Base-by-base conservation (phyloP, 2,329 filamentous ascomycete species). In the Rutstroemia sydowiana region DNA sequence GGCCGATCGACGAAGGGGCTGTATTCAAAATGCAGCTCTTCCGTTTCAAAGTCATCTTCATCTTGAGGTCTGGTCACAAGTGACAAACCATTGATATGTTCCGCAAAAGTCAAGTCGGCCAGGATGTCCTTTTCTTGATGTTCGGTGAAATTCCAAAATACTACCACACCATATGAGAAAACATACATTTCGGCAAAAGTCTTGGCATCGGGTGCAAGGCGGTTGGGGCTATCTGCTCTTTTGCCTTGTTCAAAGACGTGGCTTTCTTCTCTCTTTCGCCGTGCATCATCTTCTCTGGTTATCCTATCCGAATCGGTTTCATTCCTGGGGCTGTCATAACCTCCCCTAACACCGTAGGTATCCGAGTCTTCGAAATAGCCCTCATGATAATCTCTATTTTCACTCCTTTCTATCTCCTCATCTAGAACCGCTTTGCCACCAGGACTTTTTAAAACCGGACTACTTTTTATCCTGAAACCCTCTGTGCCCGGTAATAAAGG, bases 21-120 rank as follows among this genome's bases (percentile, higher is more conserved):
- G 73, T 98, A 98, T 69, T 97, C 91, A 66, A 98, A 98, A 66
- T 98, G 92, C 63, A 98, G 96, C 66, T 97, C 92, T 66, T 98
- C 93, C 0, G 87, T 98, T 72, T 98, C 93, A 61, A 95, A 95
- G 65, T 97, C 91, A 58, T 85, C 85, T 68, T 96, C 88, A 51
- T 88, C 82, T 20, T 95, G 75, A 0, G 91, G 88, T 31, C 88
- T 79, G 1, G 84, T 87, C 30, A 90, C 84, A 6, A 98, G 77
- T 10, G 85, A 80, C 18, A 79, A 68, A 45, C 78, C 76, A 16
- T 77, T 78, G 53, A 85, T 80, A 49, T 79, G 82, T 59, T 84
- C 80, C 10, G 88, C 88, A 70, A 98, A 97, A 1, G 90, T 93
- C 49, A 98, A 74, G 68, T 98, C 93, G 36, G 93, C 93, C 20